These are phyloP conservation scores for Medicago truncatula DNA, from an alignment of 306 rosid species.

Conservation along the genomic window DNA sequence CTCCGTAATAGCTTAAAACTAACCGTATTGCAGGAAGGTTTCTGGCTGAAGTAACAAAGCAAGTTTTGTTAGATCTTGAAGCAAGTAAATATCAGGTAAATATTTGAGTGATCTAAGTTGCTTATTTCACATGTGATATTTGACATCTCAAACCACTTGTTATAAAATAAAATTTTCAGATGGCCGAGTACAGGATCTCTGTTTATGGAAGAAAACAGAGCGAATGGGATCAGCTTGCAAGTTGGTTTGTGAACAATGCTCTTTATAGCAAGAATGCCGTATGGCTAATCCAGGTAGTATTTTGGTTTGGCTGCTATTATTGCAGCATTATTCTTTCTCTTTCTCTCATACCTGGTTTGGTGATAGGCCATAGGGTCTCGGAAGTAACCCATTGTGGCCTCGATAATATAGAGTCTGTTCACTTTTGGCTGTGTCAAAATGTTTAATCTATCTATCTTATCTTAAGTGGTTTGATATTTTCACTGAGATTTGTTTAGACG, in stretches of 20 bases:
- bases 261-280: constrained; percentile 80
- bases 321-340: background rate
- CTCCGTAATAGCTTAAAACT: constrained; percentile 11
- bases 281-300: constrained; percentile 86
- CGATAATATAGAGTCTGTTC: background rate
- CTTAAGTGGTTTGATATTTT: constrained; percentile 13
- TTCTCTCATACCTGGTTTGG: background rate
- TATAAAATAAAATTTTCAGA: constrained; percentile 55
- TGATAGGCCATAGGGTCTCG: constrained; percentile 17
- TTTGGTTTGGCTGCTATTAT: constrained; percentile 22
- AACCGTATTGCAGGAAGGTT: constrained; percentile 68
- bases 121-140: background rate
- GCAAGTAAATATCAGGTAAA: constrained; percentile 86
- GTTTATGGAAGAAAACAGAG: constrained; percentile 93
- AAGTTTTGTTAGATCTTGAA: constrained; percentile 82
- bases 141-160: constrained; percentile 26
- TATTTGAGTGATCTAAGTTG: constrained; percentile 1
- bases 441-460: constrained; percentile 36
- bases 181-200: constrained; percentile 94
- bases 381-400: constrained; percentile 9
- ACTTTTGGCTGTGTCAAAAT: constrained; percentile 2
- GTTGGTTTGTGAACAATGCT: constrained; percentile 73
- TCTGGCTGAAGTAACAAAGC: constrained; percentile 84
- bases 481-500: background rate
- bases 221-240: constrained; percentile 93